Base-by-base conservation (phyloP, 2,329 filamentous ascomycete species). In the Phoma sp. region DNA sequence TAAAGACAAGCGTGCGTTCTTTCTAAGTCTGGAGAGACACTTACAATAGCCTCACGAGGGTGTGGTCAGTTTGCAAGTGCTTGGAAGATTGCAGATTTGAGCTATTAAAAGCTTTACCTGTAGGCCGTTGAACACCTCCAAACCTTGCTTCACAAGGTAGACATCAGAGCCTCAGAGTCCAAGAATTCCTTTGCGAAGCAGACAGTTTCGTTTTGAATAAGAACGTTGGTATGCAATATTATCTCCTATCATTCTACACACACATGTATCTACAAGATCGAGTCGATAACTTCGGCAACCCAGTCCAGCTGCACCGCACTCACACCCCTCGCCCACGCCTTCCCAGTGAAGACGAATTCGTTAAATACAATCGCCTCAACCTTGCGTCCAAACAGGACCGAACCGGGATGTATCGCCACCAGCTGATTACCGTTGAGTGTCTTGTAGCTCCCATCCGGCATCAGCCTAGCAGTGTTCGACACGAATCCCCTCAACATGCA, bases 291-390 rank as follows among this genome's bases (percentile, higher is more conserved):
- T 55, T 86, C 82, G 21, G 79, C 82, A 22, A 88, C 77, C 86
- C 86, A 88, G 58, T 82, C 79, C 77, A 87, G 76, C 74, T 87
- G 82, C 47, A 88, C 82, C 0, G 82, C 84, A 71, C 84, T 87
- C 7, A 88, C 85, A 3, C 83, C 81, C 43, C 84, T 77, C 13
- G 84, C 86, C 75, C 87, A 88, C 49, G 83, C 84, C 61, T 83
- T 83, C 38, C 82, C 87, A 19, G 86, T 88, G 65, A 85, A 88
- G 2, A 88, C 84, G 70, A 85, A 87, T 69, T 88, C 85, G 55
- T 84, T 85, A 64, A 86, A 88, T 69, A 88, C 77, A 48, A 88
- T 85, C 2, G 83, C 85, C 71, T 87, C 85, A 1, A 85, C 77
- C 65, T 81, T 82, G 19, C 70, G 60, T 17, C 84, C 83, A 64